These are phyloP conservation scores for Fistulina hepatica DNA, from an alignment of 1,284 basidiomycete genomes.

Conservation along the genomic window DNA sequence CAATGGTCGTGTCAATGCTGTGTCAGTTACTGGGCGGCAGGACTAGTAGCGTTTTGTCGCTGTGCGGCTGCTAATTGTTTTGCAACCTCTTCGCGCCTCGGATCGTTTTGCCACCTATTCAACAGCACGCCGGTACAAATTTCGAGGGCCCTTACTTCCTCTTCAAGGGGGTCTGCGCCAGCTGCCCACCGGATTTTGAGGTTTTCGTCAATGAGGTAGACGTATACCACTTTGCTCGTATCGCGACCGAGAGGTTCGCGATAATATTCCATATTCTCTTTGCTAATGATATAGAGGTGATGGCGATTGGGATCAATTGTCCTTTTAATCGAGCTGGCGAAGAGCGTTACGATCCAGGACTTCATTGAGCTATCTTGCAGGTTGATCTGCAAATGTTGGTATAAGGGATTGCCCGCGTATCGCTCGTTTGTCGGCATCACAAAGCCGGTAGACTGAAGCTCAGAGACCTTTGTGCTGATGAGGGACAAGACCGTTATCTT, in stretches of 20 bases:
- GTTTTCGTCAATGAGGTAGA: constrained; percentile 83
- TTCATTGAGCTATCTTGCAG: constrained; percentile 86
- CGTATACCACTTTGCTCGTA: constrained; percentile 89
- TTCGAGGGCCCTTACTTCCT: constrained; percentile 64
- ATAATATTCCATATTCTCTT: constrained; percentile 71
- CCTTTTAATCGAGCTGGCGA: constrained; percentile 62
- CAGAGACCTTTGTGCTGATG: constrained; percentile 76
- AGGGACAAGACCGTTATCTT: constrained; percentile 76
- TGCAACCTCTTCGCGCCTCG: constrained; percentile 9
- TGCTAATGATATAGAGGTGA: constrained; percentile 71
- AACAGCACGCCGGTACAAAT: constrained; percentile 70
- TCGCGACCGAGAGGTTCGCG: constrained; percentile 77
- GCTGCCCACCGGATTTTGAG: constrained; percentile 89
- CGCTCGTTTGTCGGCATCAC: constrained; percentile 50
- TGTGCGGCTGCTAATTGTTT: neutral
- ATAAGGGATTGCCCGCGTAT: constrained; percentile 53
- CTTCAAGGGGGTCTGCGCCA: constrained; percentile 69
- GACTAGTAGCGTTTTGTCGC: no score
- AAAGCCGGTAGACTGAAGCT: constrained; percentile 81
- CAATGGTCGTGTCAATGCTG: no score
- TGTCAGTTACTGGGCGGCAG: no score
- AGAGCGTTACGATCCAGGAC: constrained; percentile 78
- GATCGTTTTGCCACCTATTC: constrained; percentile 35
- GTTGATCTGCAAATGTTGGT: constrained; percentile 77
- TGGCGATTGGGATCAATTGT: constrained; percentile 59